Base-by-base conservation (phyloP, 306 rosid genomes). In the Morella rubra region DNA sequence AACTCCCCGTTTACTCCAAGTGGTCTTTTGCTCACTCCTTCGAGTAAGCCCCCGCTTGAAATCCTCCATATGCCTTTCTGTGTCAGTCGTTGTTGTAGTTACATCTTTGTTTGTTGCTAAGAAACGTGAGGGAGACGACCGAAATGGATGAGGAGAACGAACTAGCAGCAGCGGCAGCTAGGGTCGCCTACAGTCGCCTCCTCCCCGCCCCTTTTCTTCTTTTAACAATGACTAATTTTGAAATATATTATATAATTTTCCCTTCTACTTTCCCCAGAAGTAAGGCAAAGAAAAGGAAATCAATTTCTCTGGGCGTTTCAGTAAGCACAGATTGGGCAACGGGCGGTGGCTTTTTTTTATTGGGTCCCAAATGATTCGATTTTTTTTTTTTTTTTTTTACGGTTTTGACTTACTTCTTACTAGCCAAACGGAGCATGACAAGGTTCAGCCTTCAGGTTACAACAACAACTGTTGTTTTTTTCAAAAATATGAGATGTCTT, bases 11-110 rank as follows among this genome's bases (percentile, higher is more conserved):
- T 71, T 83, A 81, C 66, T 90, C 98, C 69, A 89, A 89, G 71
- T 95, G 98, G 98, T 89, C 96, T 27, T 88, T 88, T 76, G 80
- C 98, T 15, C 79, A 86, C 52, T 88, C 96, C 1, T 90, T 86
- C 75, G 87, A 84, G 97, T 94, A 84, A 84, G 88, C 46, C 71
- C 79, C 45, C 74, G 19, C 22, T 6, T 10, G 8, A 27, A 6
- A 62, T 76, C 76, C 66, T 66, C 69, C 41, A 8, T 67, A 69
- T 77, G 49, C 49, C 14, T 16, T 72, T 37, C 64, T 45, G n/a
- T 71, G 13, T 45, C 32, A 55, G 18, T 5, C 74, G 10, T 49
- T 10, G 13, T 46, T 9, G 1, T 19, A 55, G 41, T 47, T 10
- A 44, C 70, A 15, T 14, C 16, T 32, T 53, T 51, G 68, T 50